phyloP scores from a whole-genome alignment of 306 rosid genomes.

The Trichosanthes cucumerina region DNA sequence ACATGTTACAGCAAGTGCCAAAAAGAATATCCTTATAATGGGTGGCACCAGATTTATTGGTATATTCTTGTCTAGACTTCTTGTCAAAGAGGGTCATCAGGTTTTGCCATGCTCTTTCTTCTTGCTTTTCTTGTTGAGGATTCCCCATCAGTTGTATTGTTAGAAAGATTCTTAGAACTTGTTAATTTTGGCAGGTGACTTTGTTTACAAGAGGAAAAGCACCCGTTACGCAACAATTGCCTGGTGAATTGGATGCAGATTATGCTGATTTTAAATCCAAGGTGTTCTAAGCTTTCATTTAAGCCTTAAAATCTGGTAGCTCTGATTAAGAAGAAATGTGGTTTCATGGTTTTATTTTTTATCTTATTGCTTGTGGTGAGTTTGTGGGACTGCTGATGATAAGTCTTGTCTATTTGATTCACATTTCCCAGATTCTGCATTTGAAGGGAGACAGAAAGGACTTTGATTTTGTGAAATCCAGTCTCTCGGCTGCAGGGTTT shows the following conservation, averaged over 20 bases:
- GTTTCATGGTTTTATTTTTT: neutral
- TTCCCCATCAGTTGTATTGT: neutral
- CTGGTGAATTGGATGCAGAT: conserved; percentile 74
- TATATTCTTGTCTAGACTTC: conserved; percentile 81
- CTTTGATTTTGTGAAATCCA: conserved; percentile 74
- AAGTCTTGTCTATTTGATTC: neutral
- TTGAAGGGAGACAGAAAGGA: conserved; percentile 93
- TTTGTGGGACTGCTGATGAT: neutral
- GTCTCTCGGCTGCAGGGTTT: conserved; percentile 77
- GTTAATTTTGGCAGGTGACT: conserved; percentile 53
- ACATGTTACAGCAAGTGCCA: conserved; percentile 55
- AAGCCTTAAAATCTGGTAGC: neutral
- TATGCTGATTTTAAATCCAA: conserved; percentile 71
- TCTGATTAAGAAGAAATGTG: neutral
- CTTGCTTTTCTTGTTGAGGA: neutral
- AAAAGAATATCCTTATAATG: conserved; percentile 77
- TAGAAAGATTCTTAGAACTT: neutral
- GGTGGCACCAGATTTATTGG: conserved; percentile 97
- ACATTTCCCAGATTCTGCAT: conserved; percentile 59
- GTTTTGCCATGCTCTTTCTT: conserved; percentile 18
- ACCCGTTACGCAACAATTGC: conserved; percentile 72
- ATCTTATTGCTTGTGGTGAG: neutral
- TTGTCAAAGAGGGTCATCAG: conserved; percentile 92
- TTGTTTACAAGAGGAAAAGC: conserved; percentile 93
- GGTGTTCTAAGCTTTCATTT: conserved; percentile 32